These are phyloP conservation scores for Escallonia rubra DNA, from an alignment of 129 eudicot species.

Conservation along the genomic window DNA sequence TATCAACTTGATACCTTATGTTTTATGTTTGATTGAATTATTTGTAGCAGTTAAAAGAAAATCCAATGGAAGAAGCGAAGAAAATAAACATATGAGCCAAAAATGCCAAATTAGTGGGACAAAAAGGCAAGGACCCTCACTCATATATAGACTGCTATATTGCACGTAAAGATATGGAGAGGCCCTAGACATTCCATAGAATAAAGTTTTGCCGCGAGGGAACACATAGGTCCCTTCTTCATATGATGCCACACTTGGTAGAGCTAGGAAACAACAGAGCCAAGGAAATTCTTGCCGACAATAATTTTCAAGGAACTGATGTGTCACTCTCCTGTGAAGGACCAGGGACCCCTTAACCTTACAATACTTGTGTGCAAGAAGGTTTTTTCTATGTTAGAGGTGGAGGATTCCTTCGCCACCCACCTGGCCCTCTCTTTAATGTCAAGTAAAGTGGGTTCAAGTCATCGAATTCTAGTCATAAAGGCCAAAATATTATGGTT, in stretches of 20 bases:
- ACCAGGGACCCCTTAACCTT: too few species aligned
- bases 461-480: too few species aligned
- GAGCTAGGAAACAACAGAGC: too few species aligned
- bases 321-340: too few species aligned
- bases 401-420: too few species aligned
- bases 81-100: background rate
- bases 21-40: background rate
- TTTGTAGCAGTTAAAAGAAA: background rate
- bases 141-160: background rate
- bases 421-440: too few species aligned
- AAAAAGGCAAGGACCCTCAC: conserved; percentile 14
- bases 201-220: conserved; percentile 13
- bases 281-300: too few species aligned
- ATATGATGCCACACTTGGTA: conserved; percentile 5
- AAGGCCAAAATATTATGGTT: too few species aligned
- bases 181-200: conserved; percentile 11
- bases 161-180: conserved; percentile 1
- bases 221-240: conserved; percentile 11
- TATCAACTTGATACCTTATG: background rate
- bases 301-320: too few species aligned
- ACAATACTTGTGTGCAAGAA: too few species aligned
- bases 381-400: too few species aligned
- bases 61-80: background rate
- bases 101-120: conserved; percentile 11
- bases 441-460: too few species aligned